Conservation (phyloP, 306 rosid species). For the Morella rubra region DNA sequence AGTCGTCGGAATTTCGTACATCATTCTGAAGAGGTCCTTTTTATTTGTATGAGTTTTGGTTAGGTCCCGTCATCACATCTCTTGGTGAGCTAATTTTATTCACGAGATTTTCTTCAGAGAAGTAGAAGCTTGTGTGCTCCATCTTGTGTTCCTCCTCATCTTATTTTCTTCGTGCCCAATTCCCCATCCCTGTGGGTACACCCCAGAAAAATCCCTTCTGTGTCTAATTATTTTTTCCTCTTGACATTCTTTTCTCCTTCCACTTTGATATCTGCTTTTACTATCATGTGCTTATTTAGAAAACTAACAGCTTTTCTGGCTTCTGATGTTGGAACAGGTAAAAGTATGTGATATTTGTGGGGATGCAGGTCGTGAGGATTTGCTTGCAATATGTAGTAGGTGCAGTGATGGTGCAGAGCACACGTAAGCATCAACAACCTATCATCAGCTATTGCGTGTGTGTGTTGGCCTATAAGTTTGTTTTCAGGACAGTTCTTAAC, state of each 20-base stretch:
- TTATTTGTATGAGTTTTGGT: too few relatives aligned
- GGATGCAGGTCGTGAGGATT: slow-evolving; percentile 87
- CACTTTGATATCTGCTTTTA: slow-evolving; percentile 8
- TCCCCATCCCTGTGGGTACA: too few relatives aligned
- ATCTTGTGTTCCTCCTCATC: neutral
- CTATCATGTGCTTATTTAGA: slow-evolving; percentile 9
- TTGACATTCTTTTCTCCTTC: slow-evolving; percentile 1
- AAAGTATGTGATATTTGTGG: slow-evolving; percentile 98
- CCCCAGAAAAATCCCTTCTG: too few relatives aligned
- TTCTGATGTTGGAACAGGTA: slow-evolving; percentile 49
- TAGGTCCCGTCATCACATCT: too few relatives aligned
- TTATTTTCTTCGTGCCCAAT: neutral
- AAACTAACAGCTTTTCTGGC: slow-evolving; percentile 22
- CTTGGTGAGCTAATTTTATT: too few relatives aligned
- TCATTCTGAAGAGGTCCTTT: too few relatives aligned
- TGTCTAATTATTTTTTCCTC: neutral
- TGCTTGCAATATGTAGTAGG: slow-evolving; percentile 84
- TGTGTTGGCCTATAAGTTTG: slow-evolving; percentile 15
- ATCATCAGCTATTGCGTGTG: neutral
- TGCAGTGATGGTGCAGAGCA: slow-evolving; percentile 99
- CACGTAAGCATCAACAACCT: slow-evolving; percentile 55
- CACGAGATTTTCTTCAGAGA: too few relatives aligned
- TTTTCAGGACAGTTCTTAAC: slow-evolving; percentile 25
- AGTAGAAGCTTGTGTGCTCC: too few relatives aligned
- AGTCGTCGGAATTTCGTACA: too few relatives aligned